Percentiles rank a stretch among this genome's conserved stretches.
These are phyloP conservation scores for Myxozyma melibiosi DNA, from an alignment of 805 yeast species.

Conservation along the genomic window DNA sequence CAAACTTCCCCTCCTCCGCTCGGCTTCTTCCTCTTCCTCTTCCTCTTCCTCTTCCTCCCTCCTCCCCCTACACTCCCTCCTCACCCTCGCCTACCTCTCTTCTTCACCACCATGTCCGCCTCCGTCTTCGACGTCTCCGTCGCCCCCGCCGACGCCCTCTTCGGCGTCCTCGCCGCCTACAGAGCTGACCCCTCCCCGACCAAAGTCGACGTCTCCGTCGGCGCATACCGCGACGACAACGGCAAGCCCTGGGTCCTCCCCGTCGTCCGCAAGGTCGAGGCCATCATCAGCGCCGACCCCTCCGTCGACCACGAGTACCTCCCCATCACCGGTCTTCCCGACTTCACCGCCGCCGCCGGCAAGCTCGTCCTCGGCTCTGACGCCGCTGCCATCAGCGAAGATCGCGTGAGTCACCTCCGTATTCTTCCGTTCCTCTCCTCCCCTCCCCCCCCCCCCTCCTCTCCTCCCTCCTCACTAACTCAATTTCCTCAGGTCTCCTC, in stretches of 20 bases:
- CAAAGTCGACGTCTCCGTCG: constrained; percentile 86
- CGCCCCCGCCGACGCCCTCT: constrained; percentile 38
- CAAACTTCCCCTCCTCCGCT: background rate
- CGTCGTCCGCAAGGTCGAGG: constrained; percentile 70
- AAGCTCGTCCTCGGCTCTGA: constrained; percentile 66
- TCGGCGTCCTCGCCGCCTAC: constrained; percentile 39
- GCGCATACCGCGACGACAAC: constrained; percentile 70
- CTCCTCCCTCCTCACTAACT: background rate
- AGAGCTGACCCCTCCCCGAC: constrained; percentile 42
- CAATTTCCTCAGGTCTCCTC: constrained; percentile 47
- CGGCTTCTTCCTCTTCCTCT: background rate
- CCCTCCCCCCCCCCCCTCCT: background rate
- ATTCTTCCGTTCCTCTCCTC: too few species aligned
- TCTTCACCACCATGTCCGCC: constrained; percentile 1
- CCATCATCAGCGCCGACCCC: constrained; percentile 62
- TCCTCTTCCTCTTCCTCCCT: background rate
- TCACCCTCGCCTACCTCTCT: background rate
- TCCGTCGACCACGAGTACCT: constrained; percentile 83
- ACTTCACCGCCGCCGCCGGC: constrained; percentile 70
- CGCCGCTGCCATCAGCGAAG: constrained; percentile 49
- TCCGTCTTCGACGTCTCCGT: constrained; percentile 34
- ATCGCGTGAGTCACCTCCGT: constrained; percentile 12
- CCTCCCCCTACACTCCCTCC: background rate
- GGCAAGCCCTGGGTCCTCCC: constrained; percentile 76
- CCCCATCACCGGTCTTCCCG: constrained; percentile 74